Evolutionary conservation across 306 rosid genomes (phyloP), one percentile per base, ranked within the genome.

Genomic region (Senna tora): DNA sequence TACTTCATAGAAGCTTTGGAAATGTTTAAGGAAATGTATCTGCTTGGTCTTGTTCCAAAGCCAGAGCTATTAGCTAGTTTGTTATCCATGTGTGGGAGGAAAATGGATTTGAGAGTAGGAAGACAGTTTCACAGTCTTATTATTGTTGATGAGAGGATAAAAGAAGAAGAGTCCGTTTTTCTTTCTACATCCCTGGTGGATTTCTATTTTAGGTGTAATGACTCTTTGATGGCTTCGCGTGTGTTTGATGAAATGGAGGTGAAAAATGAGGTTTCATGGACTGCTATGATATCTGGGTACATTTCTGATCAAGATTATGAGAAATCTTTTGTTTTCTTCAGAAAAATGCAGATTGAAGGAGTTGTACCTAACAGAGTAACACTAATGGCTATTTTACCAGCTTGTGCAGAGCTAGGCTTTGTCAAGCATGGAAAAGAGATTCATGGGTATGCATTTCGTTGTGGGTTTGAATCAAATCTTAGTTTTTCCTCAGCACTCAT

Each of bases 261-360:
- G 63, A 83, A 74, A 72, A 89, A 89, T 78, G 90, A 80, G 78
- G 89, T 87, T 67, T 81, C 96, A 6, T 89, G 96, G 96, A 87
- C 96, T 33, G 79, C 89, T 32, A 58, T 85, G 75, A 83, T 89
- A 72, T 85, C 88, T 42, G 92, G 96, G 13, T 89, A 78, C 46
- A 50, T 22, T 33, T 72, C 71, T 33, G 72, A 78, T 76, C 81
- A 71, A 15, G 38, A 81, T 30, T 77, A 73, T 30, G 79, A 67
- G 15, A 66, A 33, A 53, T 89, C 90, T 64, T 77, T 87, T 52
- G 75, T 65, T 15, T 76, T 75, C 75, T 69, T 81, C 47, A 75
- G 82, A 51, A 83, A 79, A 73, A 87, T 89, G 96, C 90, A 79
- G 78, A 67, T 54, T 60, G 55, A 58, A 32, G 81, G 96, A 53